Evolutionary conservation across 2,329 filamentous ascomycete genomes (phyloP), one percentile per base, ranked within the genome.

Genomic region (Colletotrichum cuscutae): DNA sequence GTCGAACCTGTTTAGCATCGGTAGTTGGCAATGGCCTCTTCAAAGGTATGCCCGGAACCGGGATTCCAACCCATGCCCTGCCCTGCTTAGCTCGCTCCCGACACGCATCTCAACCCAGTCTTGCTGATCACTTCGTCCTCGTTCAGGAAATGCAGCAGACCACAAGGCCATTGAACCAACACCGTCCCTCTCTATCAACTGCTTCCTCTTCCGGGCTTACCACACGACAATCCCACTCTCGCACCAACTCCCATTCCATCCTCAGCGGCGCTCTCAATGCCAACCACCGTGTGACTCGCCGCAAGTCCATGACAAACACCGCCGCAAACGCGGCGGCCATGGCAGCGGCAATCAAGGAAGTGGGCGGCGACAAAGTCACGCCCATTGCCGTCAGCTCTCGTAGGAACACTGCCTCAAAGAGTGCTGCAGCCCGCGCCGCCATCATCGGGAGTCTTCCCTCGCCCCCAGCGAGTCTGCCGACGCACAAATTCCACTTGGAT

Each of bases 291-390:
- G 91, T 98, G 77, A 95, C 94, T 78, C 94, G 96, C 79, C 91
- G 97, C 78, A 98, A 98, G 89, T 98, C 95, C 84, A 95, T 97
- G 80, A 95, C 94, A 74, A 93, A 91, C 76, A 90, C 92, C 59
- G 89, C 88, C 60, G 88, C 90, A 81, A 95, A 93, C 83, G 90
- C 93, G 58, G 92, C 93, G 22, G 94, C 93, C 66, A 86, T 96
- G 75, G 93, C 93, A 37, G 92, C 92, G 13, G 93, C 92, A 64
- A 85, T 94, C 74, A 90, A 91, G 79, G 93, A 94, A 80, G 52
- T 53, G 26, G 89, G 91, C 76, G 91, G 92, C 76, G 89, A 89
- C 73, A 87, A 85, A 79, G 81, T 86, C 62, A 81, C 85, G 68
- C 92, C 84, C 53, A 91, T 93, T 69, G 85, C 87, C 68, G 86